Conservation (phyloP, 1,284 basidiomycete species). For the Ganoderma sinense region DNA sequence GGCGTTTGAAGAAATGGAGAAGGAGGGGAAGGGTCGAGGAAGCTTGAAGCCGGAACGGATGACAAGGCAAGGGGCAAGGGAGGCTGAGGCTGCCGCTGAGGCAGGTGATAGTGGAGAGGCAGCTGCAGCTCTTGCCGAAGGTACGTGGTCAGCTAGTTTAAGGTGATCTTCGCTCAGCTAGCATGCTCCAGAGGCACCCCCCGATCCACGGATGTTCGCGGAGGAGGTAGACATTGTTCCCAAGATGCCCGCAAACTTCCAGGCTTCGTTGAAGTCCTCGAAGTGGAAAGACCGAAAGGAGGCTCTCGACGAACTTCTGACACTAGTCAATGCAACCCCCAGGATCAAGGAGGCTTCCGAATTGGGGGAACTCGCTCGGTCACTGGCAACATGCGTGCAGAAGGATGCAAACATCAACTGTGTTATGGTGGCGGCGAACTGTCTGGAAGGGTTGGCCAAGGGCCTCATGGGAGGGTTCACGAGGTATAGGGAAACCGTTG, state of each 20-base stretch:
- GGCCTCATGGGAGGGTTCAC: slow-evolving; percentile 83
- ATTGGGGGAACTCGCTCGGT: slow-evolving; percentile 77
- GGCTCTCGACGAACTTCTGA: slow-evolving; percentile 85
- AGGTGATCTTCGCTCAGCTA: slow-evolving; percentile 6
- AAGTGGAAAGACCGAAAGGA: slow-evolving; percentile 99
- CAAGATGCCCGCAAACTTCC: slow-evolving; percentile 80
- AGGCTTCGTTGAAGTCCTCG: slow-evolving; percentile 80
- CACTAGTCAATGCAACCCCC: slow-evolving; percentile 75
- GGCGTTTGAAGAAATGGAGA: slow-evolving; percentile 86
- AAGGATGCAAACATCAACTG: slow-evolving; percentile 97
- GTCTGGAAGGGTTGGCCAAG: slow-evolving; percentile 88
- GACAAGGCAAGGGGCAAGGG: slow-evolving; percentile 83
- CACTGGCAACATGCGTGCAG: slow-evolving; percentile 84
- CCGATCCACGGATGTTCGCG: slow-evolving; percentile 86
- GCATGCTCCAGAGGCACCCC: slow-evolving; percentile 50
- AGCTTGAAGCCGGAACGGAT: slow-evolving; percentile 80
- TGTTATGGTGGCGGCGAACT: slow-evolving; percentile 88
- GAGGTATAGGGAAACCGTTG: slow-evolving; percentile 76
- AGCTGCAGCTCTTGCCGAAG: slow-evolving; percentile 47
- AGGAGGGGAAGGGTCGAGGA: slow-evolving; percentile 85
- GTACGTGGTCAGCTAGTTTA: slow-evolving; percentile 30
- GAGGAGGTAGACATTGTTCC: slow-evolving; percentile 85
- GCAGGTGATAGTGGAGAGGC: slow-evolving; percentile 50
- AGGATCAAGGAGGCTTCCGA: slow-evolving; percentile 84
- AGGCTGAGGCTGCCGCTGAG: slow-evolving; percentile 63